A percentile compares a stretch with the other conserved stretches of the same genome.
Conservation (phyloP, 768 basidiomycete genomes). For the Mycena rosella region DNA sequence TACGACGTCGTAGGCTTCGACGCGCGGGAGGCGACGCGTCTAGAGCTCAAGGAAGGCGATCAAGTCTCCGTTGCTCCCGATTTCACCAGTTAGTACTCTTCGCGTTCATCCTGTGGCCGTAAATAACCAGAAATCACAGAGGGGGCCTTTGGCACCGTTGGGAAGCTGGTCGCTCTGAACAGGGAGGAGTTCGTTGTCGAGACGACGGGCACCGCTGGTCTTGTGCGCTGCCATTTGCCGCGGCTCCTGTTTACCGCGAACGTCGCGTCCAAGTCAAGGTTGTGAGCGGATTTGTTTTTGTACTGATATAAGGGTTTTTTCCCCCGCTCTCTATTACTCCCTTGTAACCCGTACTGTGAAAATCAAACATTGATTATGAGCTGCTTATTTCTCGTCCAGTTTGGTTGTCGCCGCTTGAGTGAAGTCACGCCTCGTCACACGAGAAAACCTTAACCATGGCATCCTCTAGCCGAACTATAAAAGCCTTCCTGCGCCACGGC, state of each 20-base stretch:
- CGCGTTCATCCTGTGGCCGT: not conserved
- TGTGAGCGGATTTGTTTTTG: not conserved
- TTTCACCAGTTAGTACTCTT: constrained; percentile 57
- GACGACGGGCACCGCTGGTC: constrained; percentile 53
- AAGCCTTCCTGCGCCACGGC: not conserved
- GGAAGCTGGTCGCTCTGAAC: constrained; percentile 64
- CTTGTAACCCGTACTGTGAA: not conserved
- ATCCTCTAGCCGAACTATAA: not conserved
- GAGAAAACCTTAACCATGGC: no score
- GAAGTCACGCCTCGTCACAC: no score
- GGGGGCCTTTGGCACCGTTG: constrained; percentile 57
- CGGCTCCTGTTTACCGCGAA: constrained; percentile 54
- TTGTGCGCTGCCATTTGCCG: constrained; percentile 67
- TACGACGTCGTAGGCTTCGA: constrained; percentile 61
- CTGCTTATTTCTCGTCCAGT: no score
- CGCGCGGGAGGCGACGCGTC: constrained; percentile 54
- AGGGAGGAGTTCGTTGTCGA: constrained; percentile 64
- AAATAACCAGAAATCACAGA: constrained; percentile 41
- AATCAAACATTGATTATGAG: no score
- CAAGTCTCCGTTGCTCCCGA: constrained; percentile 58
- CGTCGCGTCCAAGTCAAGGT: constrained; percentile 23
- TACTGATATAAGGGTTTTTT: no score
- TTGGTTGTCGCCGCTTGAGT: no score
- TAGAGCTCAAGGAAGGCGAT: constrained; percentile 55
- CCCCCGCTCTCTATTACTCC: no score